Evolutionary conservation across 2,329 filamentous ascomycete genomes (phyloP).

Genomic region (Fusarium sp.): DNA sequence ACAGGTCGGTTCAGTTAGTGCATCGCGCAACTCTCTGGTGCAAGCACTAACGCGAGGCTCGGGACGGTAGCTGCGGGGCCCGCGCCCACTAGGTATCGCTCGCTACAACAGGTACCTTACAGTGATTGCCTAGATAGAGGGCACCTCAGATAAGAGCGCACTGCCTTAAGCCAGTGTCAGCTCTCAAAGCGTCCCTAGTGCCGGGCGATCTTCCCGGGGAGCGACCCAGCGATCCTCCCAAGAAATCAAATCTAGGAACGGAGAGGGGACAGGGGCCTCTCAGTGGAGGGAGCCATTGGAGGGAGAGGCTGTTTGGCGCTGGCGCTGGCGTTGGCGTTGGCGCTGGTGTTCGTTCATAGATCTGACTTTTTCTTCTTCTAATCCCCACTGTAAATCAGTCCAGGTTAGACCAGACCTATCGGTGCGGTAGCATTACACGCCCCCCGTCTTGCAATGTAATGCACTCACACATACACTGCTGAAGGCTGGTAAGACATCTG

Average conservation of each 20-base stretch:
- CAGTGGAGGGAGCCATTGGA: constrained; percentile 1
- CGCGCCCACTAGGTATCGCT: constrained; percentile 10
- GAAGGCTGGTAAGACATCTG: constrained; percentile 31
- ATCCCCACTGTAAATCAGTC: constrained; percentile 3
- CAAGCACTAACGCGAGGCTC: constrained; percentile 25
- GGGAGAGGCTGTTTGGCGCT: background rate
- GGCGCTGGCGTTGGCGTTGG: background rate
- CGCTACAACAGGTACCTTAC: background rate
- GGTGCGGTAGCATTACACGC: background rate
- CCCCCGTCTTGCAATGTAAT: background rate
- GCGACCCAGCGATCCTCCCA: constrained; percentile 29
- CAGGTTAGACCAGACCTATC: background rate
- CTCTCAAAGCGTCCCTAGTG: constrained; percentile 5
- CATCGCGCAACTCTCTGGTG: background rate
- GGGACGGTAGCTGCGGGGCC: constrained; percentile 12
- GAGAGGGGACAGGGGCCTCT: background rate
- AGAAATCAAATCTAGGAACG: constrained; percentile 34
- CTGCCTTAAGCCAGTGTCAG: background rate
- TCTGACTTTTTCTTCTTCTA: background rate
- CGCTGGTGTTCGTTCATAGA: constrained; percentile 1
- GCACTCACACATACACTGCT: background rate
- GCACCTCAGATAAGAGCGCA: background rate
- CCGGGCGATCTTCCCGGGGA: constrained; percentile 38
- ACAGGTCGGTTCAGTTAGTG: constrained; percentile 11
- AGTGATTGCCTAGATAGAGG: too few relatives aligned